phyloP scores from a whole-genome alignment of 1,284 basidiomycete species.

The Ganoderma sinense region DNA sequence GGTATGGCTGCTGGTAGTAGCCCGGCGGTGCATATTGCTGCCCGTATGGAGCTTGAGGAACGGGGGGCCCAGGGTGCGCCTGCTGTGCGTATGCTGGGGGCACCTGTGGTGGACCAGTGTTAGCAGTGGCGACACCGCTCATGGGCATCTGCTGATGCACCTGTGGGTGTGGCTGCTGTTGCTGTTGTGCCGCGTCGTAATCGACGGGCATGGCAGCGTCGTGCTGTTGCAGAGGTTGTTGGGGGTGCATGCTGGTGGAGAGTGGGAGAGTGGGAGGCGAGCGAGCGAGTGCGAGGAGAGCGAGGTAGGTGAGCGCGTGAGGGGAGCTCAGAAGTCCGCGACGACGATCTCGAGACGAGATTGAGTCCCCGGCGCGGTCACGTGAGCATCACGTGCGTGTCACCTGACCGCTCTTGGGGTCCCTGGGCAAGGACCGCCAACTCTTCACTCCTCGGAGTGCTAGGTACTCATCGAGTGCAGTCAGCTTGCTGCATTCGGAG shows the following conservation, averaged over 20 bases:
- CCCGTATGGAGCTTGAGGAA: neutral
- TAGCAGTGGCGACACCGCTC: neutral
- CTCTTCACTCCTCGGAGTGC: conserved; percentile 21
- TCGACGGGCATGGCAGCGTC: neutral
- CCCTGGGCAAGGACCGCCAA: neutral
- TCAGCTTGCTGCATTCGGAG: conserved; percentile 25
- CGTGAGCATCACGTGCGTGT: too few species aligned
- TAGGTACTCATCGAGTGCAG: conserved; percentile 34
- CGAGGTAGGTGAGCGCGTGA: neutral
- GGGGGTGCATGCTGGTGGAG: neutral
- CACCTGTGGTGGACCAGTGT: neutral
- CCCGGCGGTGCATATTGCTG: too few species aligned
- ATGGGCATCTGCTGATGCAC: neutral
- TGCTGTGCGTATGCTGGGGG: neutral
- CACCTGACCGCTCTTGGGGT: too few species aligned
- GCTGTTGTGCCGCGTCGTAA: neutral
- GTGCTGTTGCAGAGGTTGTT: neutral
- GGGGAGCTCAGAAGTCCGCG: too few species aligned
- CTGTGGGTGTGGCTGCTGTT: neutral
- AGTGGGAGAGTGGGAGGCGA: neutral
- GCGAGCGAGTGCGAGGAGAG: neutral
- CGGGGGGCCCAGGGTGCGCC: neutral
- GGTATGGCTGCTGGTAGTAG: too few species aligned
- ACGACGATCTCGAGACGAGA: too few species aligned
- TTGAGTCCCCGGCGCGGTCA: too few species aligned